Conservation (phyloP, 495 filamentous ascomycete species). For the Darksidea phi region DNA sequence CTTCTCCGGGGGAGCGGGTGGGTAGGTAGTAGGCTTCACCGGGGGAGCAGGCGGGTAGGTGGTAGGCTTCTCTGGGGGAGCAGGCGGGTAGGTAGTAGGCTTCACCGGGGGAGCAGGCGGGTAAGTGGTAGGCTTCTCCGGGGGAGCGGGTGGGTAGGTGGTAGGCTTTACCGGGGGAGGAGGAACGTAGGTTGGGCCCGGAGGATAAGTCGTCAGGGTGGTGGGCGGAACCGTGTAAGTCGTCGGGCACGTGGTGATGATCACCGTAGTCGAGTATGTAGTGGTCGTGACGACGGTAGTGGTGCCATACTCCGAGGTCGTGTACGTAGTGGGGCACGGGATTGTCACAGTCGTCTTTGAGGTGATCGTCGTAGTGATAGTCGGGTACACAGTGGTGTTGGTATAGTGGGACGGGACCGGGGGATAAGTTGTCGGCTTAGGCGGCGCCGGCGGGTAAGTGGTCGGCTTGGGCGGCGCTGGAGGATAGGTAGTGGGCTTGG, state of each 20-base stretch:
- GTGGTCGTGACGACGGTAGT: conserved; percentile 20
- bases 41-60: not conserved
- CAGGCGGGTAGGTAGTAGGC: not conserved
- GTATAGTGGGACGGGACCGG: not conserved
- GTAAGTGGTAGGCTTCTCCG: not conserved
- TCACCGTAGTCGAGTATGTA: conserved; percentile 1
- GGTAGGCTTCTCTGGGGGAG: not conserved
- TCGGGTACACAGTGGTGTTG: not conserved
- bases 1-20: not conserved
- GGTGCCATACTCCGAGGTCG: conserved; percentile 9
- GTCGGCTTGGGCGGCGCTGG: conserved; percentile 6
- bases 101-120: not conserved
- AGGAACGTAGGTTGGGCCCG: conserved; percentile 7
- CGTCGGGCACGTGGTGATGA: conserved; percentile 25
- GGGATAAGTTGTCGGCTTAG: not conserved
- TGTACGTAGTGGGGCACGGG: conserved; percentile 2
- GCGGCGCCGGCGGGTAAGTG: not conserved
- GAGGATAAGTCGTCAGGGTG: conserved; percentile 5
- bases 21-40: not conserved
- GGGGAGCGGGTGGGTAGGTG: not conserved
- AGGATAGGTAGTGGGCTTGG: not conserved
- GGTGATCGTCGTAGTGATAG: conserved; percentile 17
- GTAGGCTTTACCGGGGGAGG: not conserved
- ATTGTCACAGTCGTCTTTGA: conserved; percentile 20
- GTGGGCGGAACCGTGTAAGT: conserved; percentile 18